Percentiles rank a stretch among this genome's conserved stretches.
These are phyloP conservation scores for Wickerhamomyces hampshirensis DNA, from an alignment of 805 yeast species.

Conservation along the genomic window DNA sequence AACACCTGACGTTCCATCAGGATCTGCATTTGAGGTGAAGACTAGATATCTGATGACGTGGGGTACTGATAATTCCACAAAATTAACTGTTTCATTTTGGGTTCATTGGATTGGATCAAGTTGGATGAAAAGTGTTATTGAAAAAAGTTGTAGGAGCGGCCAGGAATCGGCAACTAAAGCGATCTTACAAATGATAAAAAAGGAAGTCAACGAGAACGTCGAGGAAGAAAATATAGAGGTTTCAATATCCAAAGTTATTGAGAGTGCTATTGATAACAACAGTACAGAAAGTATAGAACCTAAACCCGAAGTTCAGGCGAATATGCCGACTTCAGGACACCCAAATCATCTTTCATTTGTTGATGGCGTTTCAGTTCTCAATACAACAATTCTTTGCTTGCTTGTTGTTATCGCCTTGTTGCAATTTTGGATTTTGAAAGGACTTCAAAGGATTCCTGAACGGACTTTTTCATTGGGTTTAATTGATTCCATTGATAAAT, in stretches of 20 bases:
- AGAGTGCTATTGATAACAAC: slow-evolving; percentile 1
- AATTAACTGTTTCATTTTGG: slow-evolving; percentile 60
- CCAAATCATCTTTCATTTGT: background rate
- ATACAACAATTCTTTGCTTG: slow-evolving; percentile 8
- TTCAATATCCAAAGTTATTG: slow-evolving; percentile 3
- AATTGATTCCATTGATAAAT: slow-evolving; percentile 1
- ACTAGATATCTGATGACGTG: slow-evolving; percentile 73
- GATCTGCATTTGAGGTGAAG: slow-evolving; percentile 69
- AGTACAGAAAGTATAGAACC: background rate
- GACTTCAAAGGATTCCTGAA: slow-evolving; percentile 2
- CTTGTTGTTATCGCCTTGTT: slow-evolving; percentile 10
- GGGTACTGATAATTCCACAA: slow-evolving; percentile 60
- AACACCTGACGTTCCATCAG: slow-evolving; percentile 96
- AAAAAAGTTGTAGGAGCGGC: slow-evolving; percentile 77
- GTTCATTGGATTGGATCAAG: slow-evolving; percentile 88
- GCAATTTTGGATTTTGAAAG: slow-evolving; percentile 14
- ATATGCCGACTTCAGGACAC: background rate
- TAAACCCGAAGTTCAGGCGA: background rate
- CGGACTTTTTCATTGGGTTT: background rate
- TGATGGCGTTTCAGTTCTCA: slow-evolving; percentile 7
- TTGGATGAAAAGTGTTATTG: slow-evolving; percentile 89
- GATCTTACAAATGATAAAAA: slow-evolving; percentile 29
- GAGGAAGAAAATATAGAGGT: slow-evolving; percentile 13
- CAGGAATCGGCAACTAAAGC: slow-evolving; percentile 60
- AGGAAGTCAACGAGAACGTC: slow-evolving; percentile 21